Base-by-base conservation (phyloP, 2,329 filamentous ascomycete genomes). In the Venturiaceae sp. region DNA sequence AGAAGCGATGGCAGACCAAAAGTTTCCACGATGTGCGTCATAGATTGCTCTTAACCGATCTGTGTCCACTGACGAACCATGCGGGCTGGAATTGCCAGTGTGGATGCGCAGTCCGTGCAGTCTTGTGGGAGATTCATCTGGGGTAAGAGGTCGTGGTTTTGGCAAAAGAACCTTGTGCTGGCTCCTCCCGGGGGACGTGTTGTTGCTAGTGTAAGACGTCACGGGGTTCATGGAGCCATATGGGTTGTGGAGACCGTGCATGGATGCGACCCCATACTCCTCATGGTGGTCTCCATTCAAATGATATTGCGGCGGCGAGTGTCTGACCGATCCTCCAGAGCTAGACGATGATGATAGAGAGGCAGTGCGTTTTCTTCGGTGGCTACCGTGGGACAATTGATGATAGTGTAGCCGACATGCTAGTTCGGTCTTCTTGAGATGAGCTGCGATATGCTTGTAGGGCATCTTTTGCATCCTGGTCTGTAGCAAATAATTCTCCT, bases 391-490 rank as follows among this genome's bases (percentile, higher is more conserved):
- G 63, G 86, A 90, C 62, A 94, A 81, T 68, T 94, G 89, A 68
- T 95, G 89, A 70, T 90, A 92, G 73, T 94, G 90, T 62, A 95
- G 81, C 62, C 90, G 88, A 75, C 89, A 95, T 53, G 89, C 89
- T 60, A 94, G 79, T 75, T 94, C 89, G 0, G 89, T 94, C 78
- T 94, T 95, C 75, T 91, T 90, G 64, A 94, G 77, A 66, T 92
- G 86, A 60, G 86, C 83, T 60, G 89, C 89, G 69, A 94, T 94
- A 70, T 92, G 88, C 79, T 92, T 94, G 75, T 94, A 94, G 0
- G 89, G 89, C 84, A 92, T 90, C 75, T 92, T 92, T 67, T 92
- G 87, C 67, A 89, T 82, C 60, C 89, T 87, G 61, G 87, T 92
- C 73, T 91, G 87, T 61, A 94, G 81, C 58, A 94, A 84, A 71